These are phyloP conservation scores for Boletus sp. DNA, from an alignment of 768 basidiomycete species.

Conservation along the genomic window DNA sequence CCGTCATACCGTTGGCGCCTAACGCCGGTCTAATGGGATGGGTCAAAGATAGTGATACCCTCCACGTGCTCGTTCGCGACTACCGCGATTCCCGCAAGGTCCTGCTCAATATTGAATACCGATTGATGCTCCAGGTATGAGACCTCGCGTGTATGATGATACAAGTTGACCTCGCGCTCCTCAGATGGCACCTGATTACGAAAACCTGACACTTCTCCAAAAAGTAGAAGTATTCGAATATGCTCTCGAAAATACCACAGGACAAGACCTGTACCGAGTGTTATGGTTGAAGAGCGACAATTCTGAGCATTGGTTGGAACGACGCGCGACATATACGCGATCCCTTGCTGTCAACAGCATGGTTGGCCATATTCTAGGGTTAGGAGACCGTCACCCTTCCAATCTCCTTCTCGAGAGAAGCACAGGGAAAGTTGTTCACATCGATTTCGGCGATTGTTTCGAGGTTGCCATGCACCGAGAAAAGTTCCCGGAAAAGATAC, in stretches of 20 bases:
- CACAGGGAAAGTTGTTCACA: slow-evolving; percentile 94
- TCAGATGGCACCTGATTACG: slow-evolving; percentile 99
- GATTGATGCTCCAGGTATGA: slow-evolving; percentile 91
- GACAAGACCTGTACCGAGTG: slow-evolving; percentile 95
- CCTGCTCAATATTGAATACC: slow-evolving; percentile 94
- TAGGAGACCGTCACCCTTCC: slow-evolving; percentile 97
- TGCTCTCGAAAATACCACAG: slow-evolving; percentile 95
- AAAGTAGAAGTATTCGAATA: slow-evolving; percentile 99
- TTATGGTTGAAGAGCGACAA: slow-evolving; percentile 94
- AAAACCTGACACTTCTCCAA: slow-evolving; percentile 87
- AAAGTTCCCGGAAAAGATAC: slow-evolving; percentile 98
- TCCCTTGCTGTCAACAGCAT: slow-evolving; percentile 96
- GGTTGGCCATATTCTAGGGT: slow-evolving; percentile 96
- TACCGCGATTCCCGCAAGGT: slow-evolving; percentile 97
- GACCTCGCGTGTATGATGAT: slow-evolving; percentile 64
- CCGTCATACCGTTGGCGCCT: slow-evolving; percentile 92
- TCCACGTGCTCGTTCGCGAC: slow-evolving; percentile 94
- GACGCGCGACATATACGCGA: slow-evolving; percentile 92
- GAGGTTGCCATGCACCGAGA: slow-evolving; percentile 97
- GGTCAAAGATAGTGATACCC: slow-evolving; percentile 93
- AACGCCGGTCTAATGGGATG: slow-evolving; percentile 93
- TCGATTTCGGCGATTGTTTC: slow-evolving; percentile 97
- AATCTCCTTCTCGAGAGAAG: slow-evolving; percentile 89
- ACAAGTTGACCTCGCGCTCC: slow-evolving; percentile 1
- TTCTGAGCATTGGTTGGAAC: slow-evolving; percentile 97